Evolutionary conservation across 306 rosid species (phyloP), one percentile per base, ranked within the genome.

Genomic region (Urtica urens): DNA sequence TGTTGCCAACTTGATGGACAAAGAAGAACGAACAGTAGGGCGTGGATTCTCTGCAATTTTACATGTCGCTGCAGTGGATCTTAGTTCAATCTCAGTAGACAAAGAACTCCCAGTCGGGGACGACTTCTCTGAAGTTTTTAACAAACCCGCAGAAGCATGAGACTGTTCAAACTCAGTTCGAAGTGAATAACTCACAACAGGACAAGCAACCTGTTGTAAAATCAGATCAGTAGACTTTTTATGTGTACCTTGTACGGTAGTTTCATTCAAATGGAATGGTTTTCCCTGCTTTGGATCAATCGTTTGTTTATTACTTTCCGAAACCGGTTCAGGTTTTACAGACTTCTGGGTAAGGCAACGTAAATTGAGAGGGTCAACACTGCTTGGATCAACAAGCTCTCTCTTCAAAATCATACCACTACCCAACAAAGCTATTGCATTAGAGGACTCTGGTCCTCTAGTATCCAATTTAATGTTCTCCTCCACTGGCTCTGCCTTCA

Each of bases 401-500:
- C 35, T 49, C 44, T 78, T 84, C 20, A 69, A 59, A 25, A 66
- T 9, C 40, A n/a, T n/a, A n/a, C 46, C 61, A 59, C 38, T 35
- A 49, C 64, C 71, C 60, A 71, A 53, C 23, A 72, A 33, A 50
- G 66, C 64, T 47, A 55, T n/a, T n/a, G n/a, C 20, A 23, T 24
- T 34, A 69, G 27, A 21, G 37, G 60, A 12, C 53, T 54, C 63
- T 63, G 53, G 55, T 28, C 64, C 62, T 53, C 62, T 59, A 46
- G 40, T 62, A 40, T 49, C 75, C 59, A 34, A 50, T 55, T 76
- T 81, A 34, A 26, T 35, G 53, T 72, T 67, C 62, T 67, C 95
- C 42, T 77, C 87, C 40, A 60, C 48, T 30, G 94, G 95, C 51
- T 90, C 97, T 27, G 84, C 38, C 63, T 90, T 90, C 12, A 90